Conservation (phyloP, 495 filamentous ascomycete genomes). For the Tuber melanosporum region DNA sequence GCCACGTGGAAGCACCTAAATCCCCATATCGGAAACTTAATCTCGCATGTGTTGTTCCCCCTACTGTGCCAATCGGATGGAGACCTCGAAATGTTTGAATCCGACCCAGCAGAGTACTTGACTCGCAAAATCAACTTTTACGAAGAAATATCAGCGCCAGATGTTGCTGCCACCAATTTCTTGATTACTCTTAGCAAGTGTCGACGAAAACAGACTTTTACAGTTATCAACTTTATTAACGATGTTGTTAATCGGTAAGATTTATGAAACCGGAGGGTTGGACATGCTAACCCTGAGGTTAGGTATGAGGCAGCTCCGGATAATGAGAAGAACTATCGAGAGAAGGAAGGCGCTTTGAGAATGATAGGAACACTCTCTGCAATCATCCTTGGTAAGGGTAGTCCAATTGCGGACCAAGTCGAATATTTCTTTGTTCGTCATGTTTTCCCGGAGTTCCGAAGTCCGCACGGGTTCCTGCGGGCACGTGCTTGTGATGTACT, state of each 20-base stretch:
- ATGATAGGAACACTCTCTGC: slow-evolving; percentile 96
- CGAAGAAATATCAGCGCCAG: slow-evolving; percentile 91
- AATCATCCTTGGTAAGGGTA: slow-evolving; percentile 95
- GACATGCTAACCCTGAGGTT: neutral
- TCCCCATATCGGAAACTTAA: slow-evolving; percentile 82
- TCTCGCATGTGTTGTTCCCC: slow-evolving; percentile 90
- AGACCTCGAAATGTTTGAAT: slow-evolving; percentile 87
- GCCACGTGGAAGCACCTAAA: slow-evolving; percentile 91
- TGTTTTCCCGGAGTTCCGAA: slow-evolving; percentile 96
- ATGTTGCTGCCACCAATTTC: slow-evolving; percentile 95
- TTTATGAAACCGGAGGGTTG: neutral
- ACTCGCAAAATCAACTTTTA: slow-evolving; percentile 97
- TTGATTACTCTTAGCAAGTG: slow-evolving; percentile 88
- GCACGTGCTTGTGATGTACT: slow-evolving; percentile 93
- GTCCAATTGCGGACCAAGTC: slow-evolving; percentile 94
- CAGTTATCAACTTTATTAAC: slow-evolving; percentile 88
- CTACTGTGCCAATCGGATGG: slow-evolving; percentile 88
- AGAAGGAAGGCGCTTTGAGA: slow-evolving; percentile 90
- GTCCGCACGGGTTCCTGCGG: slow-evolving; percentile 83
- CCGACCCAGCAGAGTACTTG: slow-evolving; percentile 90
- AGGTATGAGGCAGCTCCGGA: slow-evolving; percentile 71
- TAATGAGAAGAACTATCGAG: slow-evolving; percentile 79
- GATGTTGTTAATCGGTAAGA: slow-evolving; percentile 72
- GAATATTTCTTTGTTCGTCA: slow-evolving; percentile 98
- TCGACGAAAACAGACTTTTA: slow-evolving; percentile 91